Base-by-base conservation (phyloP, 495 filamentous ascomycete species). In the Cladorrhinum samala region DNA sequence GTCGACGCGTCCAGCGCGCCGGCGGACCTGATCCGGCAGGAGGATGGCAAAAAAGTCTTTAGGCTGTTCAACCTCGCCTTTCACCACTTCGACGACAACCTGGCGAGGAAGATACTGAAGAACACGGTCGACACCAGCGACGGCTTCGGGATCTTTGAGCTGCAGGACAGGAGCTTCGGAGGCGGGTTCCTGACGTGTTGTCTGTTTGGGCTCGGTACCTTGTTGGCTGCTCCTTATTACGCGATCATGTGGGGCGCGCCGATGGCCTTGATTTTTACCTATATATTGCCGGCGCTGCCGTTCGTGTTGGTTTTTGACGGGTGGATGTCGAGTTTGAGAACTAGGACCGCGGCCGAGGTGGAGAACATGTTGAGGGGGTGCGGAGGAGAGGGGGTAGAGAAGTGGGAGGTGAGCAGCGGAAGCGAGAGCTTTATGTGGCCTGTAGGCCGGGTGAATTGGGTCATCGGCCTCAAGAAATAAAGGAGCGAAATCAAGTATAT, bases 11-110 rank as follows among this genome's bases (percentile, higher is more conserved):
- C 77, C 16, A 52, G 69, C 42, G 78, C 78, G 6, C 78, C 81
- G 3, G 52, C 58, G 9, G 63, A 68, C 27, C 64, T 84, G 5
- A 60, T 80, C 7, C 40, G 18, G 5, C 66, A 63, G 45, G 64
- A 68, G 51, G 70, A 40, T 0, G 54, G 66, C 2, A 70, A 65
- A 45, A 71, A 72, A 57, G 74, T 84, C 11, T 86, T 88, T 65
- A 72, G 83, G 2, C 67, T 89, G 21, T 90, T 85, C 66, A 87
- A 81, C 59, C 72, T 91, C 9, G 80, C 84, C 4, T 91, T 89
- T 64, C 87, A 91, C 60, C 87, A 91, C 68, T 89, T 91, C 57
- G 77, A 81, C 49, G 81, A 91, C 57, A 65, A 65, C 14, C 57
- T 80, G 21, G 87, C 85, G 5, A 58, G 55, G 25, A 67, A 67